These are phyloP conservation scores for Arabidopsis hybrid DNA, from an alignment of 441 rosid genomes.

Conservation along the genomic window DNA sequence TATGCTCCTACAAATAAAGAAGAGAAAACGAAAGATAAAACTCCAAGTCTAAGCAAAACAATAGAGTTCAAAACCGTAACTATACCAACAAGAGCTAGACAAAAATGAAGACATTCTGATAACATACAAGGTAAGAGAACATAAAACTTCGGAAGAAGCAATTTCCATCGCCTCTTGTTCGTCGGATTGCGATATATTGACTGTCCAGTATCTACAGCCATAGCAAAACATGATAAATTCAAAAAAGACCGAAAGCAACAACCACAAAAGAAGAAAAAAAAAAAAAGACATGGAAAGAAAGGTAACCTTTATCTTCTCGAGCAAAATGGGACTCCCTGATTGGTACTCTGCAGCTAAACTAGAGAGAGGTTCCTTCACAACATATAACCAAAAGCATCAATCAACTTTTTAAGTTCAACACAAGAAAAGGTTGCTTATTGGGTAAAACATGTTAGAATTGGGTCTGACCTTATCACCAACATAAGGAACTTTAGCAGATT, in stretches of 20 bases:
- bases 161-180: conserved; percentile 95
- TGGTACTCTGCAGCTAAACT: conserved; percentile 73
- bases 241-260: conserved; percentile 12
- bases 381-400: conserved; percentile 28
- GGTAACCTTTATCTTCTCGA: conserved; percentile 82
- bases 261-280: neutral
- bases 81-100: conserved; percentile 5
- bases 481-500: conserved; percentile 64
- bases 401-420: neutral
- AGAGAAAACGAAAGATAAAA: conserved; percentile 19
- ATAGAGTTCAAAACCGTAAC: neutral
- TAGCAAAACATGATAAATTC: conserved; percentile 9
- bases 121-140: conserved; percentile 87
- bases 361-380: conserved; percentile 76
- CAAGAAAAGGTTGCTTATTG: conserved; percentile 3
- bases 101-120: neutral
- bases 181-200: conserved; percentile 72
- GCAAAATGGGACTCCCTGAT: conserved; percentile 81
- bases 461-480: conserved; percentile 76
- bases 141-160: conserved; percentile 92
- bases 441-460: neutral
- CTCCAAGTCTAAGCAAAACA: conserved; percentile 32
- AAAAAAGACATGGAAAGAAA: neutral
- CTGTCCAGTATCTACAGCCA: conserved; percentile 60
- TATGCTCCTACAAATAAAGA: conserved; percentile 62